A percentile compares a stretch with the other conserved stretches of the same genome.
phyloP scores from a whole-genome alignment of 2,329 filamentous ascomycete species.

The Emergomyces orientalis region DNA sequence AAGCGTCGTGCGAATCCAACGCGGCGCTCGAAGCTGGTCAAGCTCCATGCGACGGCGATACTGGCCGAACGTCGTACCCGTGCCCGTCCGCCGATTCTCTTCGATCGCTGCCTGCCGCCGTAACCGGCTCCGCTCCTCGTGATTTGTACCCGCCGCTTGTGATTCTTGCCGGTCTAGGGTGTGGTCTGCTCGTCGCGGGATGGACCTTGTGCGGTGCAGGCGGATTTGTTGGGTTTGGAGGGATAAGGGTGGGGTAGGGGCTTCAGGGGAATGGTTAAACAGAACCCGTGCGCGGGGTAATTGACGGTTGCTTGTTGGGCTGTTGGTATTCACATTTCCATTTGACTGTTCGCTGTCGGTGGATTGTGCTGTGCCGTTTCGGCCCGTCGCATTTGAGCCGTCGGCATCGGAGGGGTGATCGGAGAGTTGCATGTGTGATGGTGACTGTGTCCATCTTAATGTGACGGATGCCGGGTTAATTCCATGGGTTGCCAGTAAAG shows the following conservation, averaged over 20 bases:
- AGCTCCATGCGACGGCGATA: slow-evolving; percentile 27
- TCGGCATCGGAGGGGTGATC: slow-evolving; percentile 18
- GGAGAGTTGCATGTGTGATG: slow-evolving; percentile 29
- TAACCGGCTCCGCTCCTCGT: slow-evolving; percentile 33
- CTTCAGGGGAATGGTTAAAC: slow-evolving; percentile 8
- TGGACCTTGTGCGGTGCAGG: slow-evolving; percentile 29
- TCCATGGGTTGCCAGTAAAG: slow-evolving; percentile 18
- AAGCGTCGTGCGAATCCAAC: slow-evolving; percentile 31
- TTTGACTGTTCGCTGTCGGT: slow-evolving; percentile 6
- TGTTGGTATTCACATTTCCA: neutral
- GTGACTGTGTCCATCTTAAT: slow-evolving; percentile 34
- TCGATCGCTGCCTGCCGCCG: slow-evolving; percentile 31
- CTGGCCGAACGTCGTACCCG: slow-evolving; percentile 26
- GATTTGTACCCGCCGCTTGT: slow-evolving; percentile 31
- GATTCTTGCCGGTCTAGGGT: slow-evolving; percentile 21
- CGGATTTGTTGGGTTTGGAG: slow-evolving; percentile 19
- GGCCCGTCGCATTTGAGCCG: slow-evolving; percentile 18
- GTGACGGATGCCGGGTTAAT: slow-evolving; percentile 27
- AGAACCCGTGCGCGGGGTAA: slow-evolving; percentile 5
- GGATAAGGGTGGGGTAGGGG: slow-evolving; percentile 3
- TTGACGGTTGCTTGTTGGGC: neutral
- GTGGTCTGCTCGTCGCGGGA: slow-evolving; percentile 25
- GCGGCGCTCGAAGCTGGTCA: slow-evolving; percentile 29
- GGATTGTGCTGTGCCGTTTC: slow-evolving; percentile 16
- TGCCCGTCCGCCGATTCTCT: slow-evolving; percentile 23